phyloP scores from a whole-genome alignment of 495 filamentous ascomycete species.

The Lasiosphaeria miniovina region DNA sequence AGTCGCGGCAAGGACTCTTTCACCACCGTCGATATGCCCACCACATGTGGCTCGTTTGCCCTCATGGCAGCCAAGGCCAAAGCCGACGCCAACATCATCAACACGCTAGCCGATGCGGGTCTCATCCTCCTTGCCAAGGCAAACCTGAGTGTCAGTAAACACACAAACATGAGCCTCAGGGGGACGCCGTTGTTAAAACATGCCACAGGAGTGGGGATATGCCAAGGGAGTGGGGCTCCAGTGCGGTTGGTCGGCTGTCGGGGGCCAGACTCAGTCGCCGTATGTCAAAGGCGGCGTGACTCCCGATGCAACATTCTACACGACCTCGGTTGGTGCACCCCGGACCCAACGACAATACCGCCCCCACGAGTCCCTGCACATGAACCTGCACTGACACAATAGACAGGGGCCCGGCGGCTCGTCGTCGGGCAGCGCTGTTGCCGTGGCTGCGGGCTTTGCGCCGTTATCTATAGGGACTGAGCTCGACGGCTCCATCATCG shows the following conservation, averaged over 20 bases:
- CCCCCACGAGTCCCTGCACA: constrained; percentile 1
- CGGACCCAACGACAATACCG: background rate
- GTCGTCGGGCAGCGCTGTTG: constrained; percentile 47
- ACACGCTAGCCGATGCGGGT: constrained; percentile 24
- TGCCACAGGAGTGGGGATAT: background rate
- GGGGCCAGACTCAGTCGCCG: constrained; percentile 39
- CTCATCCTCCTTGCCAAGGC: constrained; percentile 43
- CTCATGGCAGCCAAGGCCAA: background rate
- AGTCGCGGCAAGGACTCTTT: background rate
- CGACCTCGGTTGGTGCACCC: background rate
- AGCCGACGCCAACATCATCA: background rate
- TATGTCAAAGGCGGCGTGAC: constrained; percentile 33
- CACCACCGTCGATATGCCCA: background rate
- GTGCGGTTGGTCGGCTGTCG: constrained; percentile 39
- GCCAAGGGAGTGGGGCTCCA: constrained; percentile 1
- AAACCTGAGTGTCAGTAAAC: constrained; percentile 27
- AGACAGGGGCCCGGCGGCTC: constrained; percentile 42
- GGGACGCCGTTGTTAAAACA: background rate
- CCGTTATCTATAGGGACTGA: constrained; percentile 46
- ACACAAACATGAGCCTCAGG: background rate
- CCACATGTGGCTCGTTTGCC: background rate
- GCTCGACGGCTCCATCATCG: constrained; percentile 42
- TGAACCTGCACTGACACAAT: constrained; percentile 13
- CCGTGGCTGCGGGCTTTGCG: constrained; percentile 40
- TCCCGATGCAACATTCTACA: constrained; percentile 10